A percentile compares a stretch with the other conserved stretches of the same genome.
These are phyloP conservation scores for Coemansia sp. DNA, from an alignment of 192 early-diverging fungal genomes.

Conservation along the genomic window DNA sequence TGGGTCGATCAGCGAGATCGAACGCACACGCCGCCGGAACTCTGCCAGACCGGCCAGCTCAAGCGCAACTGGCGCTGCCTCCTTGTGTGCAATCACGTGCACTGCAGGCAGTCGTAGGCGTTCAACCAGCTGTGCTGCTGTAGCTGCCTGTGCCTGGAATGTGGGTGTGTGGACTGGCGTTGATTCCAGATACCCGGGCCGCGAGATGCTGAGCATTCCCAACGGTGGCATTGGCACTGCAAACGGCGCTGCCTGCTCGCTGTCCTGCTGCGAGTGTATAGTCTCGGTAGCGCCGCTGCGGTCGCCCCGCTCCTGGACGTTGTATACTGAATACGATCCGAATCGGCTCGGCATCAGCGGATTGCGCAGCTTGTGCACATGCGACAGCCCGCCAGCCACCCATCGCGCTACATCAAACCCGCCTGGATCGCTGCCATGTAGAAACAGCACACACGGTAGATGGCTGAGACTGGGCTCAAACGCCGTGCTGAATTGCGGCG, in stretches of 20 bases:
- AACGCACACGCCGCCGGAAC: conserved; percentile 43
- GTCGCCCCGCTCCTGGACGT: conserved; percentile 23
- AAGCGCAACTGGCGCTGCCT: conserved; percentile 45
- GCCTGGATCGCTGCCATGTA: conserved; percentile 48
- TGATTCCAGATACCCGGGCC: conserved; percentile 47
- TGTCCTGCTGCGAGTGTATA: not conserved
- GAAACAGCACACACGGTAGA: conserved; percentile 49
- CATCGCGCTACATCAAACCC: conserved; percentile 56
- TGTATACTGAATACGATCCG: conserved; percentile 43
- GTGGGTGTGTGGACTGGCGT: conserved; percentile 27
- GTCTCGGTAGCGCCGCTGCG: not conserved
- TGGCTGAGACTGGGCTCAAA: conserved; percentile 51
- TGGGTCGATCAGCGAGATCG: conserved; percentile 40
- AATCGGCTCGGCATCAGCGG: conserved; percentile 50
- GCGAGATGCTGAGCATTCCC: conserved; percentile 44
- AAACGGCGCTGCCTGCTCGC: conserved; percentile 13
- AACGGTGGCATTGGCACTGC: conserved; percentile 30
- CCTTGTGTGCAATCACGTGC: conserved; percentile 40
- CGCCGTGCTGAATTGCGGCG: conserved; percentile 51
- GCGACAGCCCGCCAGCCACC: conserved; percentile 51
- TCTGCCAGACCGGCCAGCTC: conserved; percentile 45
- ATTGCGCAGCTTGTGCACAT: conserved; percentile 39
- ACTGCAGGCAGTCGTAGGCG: conserved; percentile 40
- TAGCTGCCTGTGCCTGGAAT: conserved; percentile 38
- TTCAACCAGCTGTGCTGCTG: conserved; percentile 40